Base-by-base conservation (phyloP, 257 asterid genomes). In the Solanum ossicruentum region DNA sequence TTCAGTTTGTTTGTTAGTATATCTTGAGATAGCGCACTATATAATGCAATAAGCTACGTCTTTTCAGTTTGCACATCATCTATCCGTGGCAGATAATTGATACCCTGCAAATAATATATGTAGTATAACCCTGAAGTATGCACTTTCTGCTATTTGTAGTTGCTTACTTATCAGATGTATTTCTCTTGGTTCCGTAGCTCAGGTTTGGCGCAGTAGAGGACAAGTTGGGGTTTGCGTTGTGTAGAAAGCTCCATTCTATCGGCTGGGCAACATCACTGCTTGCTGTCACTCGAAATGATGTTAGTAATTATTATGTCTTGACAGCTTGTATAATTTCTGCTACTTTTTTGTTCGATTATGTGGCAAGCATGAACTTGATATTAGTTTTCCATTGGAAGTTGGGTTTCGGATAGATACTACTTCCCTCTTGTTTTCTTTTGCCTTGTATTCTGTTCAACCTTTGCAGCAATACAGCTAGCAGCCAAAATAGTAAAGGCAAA, bases 141-240 rank as follows among this genome's bases (percentile, higher is more conserved):
- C 45, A 20, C 23, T 72, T 72, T 78, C 82, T 78, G 65, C 82
- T 78, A 51, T 51, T 4, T 87, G 82, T 49, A 78, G 66, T 58
- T 36, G 49, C 86, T 87, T 89, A 84, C 82, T 87, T 87, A 83
- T 88, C 86, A 87, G 82, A 88, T 86, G 79, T 84, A 56, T 85
- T 85, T 88, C 79, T 86, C 85, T 89, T 89, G 93, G 91, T 87
- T 92, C 93, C 94, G 88, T 95, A 95, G 99, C 98, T 95, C 99
- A 95, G 99, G 93, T 95, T 89, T 89, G 97, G 98, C 93, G 88
- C 89, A 67, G 93, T 94, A 85, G 97, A 94, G 94, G 97, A 94
- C 88, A 88, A 80, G 84, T 84, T 94, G 89, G 88, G 97, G 70
- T 89, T 91, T 82, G 69, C 87, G 58, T 87, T 95, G 90, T 91